Base-by-base conservation (phyloP, 2,329 filamentous ascomycete species). In the Fusarium brevicatenulatum region DNA sequence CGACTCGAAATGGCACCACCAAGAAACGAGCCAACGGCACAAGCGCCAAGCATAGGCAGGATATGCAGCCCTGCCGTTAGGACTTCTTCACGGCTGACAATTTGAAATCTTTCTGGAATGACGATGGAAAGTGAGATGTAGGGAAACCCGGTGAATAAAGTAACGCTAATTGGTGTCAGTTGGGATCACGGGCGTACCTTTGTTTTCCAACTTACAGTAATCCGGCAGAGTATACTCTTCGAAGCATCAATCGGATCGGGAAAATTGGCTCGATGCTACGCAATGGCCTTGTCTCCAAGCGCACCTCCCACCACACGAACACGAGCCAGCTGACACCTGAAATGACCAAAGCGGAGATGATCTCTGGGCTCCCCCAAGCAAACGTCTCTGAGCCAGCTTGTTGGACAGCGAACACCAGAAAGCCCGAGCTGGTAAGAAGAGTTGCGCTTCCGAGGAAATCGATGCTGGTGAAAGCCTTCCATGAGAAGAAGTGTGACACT, bases 81-180 rank as follows among this genome's bases (percentile, higher is more conserved):
- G 0, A 87, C 83, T 37, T 80, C 84, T 54, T 90, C 84, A 10
- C 81, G 82, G 69, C 90, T 87, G 58, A 90, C 85, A 42, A 91
- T 86, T 68, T 91, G 89, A 55, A 90, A 89, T 11, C 88, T 82
- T 71, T 91, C 87, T 2, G 90, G 89, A 9, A 91, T 84, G 37
- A 86, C 84, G 63, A 91, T 86, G 18, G 88, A 85, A n/a, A 90
- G 83, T 9, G 87, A 82, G 28, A 91, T 86, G 68, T 90, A 91
- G 1, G 86, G 83, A 57, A 88, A 89, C 4, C 89, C 89, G 1
- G 86, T 86, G 23, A 91, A 82, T 21, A 91, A 80, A 5, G 88
- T 90, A 32, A 87, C 85, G 21, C 87, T 89, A 7, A 34, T n/a
- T 32, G 60, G 25, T n/a, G 65, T 79, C 32, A 79, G 70, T 18